Evolutionary conservation across 1,284 basidiomycete species (phyloP), one percentile per base, ranked within the genome.

Genomic region (Prillingera fragicola): DNA sequence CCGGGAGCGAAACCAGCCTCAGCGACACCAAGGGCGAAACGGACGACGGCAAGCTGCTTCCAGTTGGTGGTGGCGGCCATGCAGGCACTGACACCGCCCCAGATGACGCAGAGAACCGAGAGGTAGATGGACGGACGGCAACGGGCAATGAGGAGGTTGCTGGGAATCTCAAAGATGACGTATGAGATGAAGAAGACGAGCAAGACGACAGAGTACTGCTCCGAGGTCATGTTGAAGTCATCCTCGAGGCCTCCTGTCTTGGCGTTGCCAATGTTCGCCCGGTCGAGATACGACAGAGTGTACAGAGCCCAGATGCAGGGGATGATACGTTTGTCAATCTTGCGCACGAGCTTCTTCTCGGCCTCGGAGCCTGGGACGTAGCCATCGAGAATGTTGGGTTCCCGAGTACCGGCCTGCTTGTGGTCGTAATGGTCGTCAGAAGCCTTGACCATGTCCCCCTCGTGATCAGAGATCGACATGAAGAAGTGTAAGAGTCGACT

Each of bases 211-310:
- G 65, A 69, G 54, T 71, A 71, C 39, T 71, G 62, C 21, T 43
- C 55, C n/a, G 66, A 69, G 3, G 65, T 69, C 26, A 71, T 43
- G 22, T 56, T 46, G 42, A 70, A 61, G 45, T 70, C 64, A 10
- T 41, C 37, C 32, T 57, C 48, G 31, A 59, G 51, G 10, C 57
- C 57, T 10, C 57, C 57, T 2, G 65, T 63, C 45, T 64, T 68
- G 41, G 67, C 68, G 36, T 67, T 67, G 25, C 66, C 63, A 19
- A 70, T 66, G 43, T 70, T 70, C 23, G 65, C 67, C 32, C 67
- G 53, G 46, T 71, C 67, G 3, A 71, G 56, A 48, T 69, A 71
- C 4, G 60, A 63, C 19, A 69, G 52, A 10, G 64, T 63, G 56
- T 71, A 71, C n/a, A 69, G 50, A 3, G 41, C 55, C 69, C 69